Evolutionary conservation across 805 yeast genomes (phyloP).

Genomic region (Scheffersomyces coipomensis): DNA sequence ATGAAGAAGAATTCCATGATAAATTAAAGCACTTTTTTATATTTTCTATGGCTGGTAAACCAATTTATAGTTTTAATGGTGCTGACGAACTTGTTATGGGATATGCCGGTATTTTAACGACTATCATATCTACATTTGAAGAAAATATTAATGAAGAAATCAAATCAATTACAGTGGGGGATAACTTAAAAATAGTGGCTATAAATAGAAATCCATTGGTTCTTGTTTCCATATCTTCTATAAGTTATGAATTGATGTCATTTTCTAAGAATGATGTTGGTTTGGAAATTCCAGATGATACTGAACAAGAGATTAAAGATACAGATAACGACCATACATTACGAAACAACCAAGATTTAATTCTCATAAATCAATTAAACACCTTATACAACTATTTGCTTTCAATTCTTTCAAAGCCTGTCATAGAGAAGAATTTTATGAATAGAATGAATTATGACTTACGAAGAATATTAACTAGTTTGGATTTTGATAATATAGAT

Average conservation of each 20-base stretch:
- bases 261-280: conserved; percentile 13
- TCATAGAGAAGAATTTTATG: conserved; percentile 64
- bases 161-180: conserved; percentile 51
- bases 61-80: conserved; percentile 78
- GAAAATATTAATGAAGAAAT: conserved; percentile 38
- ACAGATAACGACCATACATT: conserved; percentile 16
- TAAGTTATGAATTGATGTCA: conserved; percentile 46
- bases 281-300: conserved; percentile 13
- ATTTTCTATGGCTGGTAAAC: conserved; percentile 83
- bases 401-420: conserved; percentile 81
- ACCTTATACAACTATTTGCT: conserved; percentile 73
- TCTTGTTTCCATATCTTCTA: conserved; percentile 64
- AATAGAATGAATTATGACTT: conserved; percentile 80
- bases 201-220: conserved; percentile 67
- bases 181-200: conserved; percentile 53
- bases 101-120: conserved; percentile 77
- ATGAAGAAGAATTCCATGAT: conserved; percentile 17
- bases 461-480: conserved; percentile 67
- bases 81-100: conserved; percentile 64
- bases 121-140: conserved; percentile 70
- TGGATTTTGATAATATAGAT: conserved; percentile 72
- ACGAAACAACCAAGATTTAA: conserved; percentile 12
- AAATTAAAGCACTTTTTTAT: conserved; percentile 72
- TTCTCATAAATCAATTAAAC: conserved; percentile 54
- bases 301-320: not conserved